phyloP scores from a whole-genome alignment of 106 monocot species.

The Dioscorea dumetorum region DNA sequence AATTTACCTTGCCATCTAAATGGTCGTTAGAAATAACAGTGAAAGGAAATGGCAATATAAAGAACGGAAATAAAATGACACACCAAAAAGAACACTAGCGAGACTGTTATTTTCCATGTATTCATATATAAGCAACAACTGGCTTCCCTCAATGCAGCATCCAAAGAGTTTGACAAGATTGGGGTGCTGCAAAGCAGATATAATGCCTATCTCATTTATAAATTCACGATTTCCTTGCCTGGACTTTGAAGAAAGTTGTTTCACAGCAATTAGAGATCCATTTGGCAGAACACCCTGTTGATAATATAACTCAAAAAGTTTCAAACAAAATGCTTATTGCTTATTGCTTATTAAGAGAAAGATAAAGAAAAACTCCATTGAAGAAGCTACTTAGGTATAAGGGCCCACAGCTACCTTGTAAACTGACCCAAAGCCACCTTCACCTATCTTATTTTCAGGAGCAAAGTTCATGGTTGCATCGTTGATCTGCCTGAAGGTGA shows the following conservation, averaged over 20 bases:
- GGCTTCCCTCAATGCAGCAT: conserved; percentile 38
- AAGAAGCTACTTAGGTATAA: too few species aligned
- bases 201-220: conserved; percentile 41
- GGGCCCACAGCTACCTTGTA: conserved; percentile 27
- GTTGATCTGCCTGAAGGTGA: conserved; percentile 29
- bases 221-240: conserved; percentile 31
- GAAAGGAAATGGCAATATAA: too few species aligned
- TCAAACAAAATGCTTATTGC: too few species aligned
- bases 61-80: not conserved
- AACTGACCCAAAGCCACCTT: conserved; percentile 32
- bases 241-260: conserved; percentile 13
- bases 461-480: conserved; percentile 31
- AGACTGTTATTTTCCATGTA: conserved; percentile 44
- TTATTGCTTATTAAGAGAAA: too few species aligned
- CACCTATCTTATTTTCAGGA: conserved; percentile 15
- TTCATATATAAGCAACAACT: conserved; percentile 33
- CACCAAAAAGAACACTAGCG: conserved; percentile 36
- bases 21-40: too few species aligned
- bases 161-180: conserved; percentile 36
- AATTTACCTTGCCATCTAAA: too few species aligned
- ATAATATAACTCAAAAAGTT: too few species aligned
- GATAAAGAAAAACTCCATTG: too few species aligned
- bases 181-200: conserved; percentile 40
- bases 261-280: conserved; percentile 15
- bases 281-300: conserved; percentile 10